Base-by-base conservation (phyloP, 2,329 filamentous ascomycete genomes). In the Diaporthe capsici region DNA sequence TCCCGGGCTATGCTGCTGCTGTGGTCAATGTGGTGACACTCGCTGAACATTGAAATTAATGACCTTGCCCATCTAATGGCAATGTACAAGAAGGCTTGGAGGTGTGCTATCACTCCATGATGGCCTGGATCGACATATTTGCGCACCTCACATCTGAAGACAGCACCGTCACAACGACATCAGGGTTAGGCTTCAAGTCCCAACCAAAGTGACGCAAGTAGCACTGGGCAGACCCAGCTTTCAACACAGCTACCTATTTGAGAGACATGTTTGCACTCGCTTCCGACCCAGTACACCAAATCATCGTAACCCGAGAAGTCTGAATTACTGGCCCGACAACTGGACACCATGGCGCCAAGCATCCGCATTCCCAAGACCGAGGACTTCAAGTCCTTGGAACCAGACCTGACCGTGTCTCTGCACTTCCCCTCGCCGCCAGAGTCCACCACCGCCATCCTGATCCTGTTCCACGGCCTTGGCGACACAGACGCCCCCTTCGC, bases 401-500 rank as follows among this genome's bases (percentile, higher is more conserved):
- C 85, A 53, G 81, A 81, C 60, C 83, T 90, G 71, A 84, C 84
- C 17, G 80, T 88, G 75, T 84, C 86, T 70, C 82, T 89, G 61
- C 85, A 88, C 79, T 88, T 86, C 81, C 88, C 89, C 57, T 82
- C 86, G 39, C 88, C 89, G 31, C 85, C 89, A 51, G 90, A 93
- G 76, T 89, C 90, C 17, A 91, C 93, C 13, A 94, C 92, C 58
- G 93, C 96, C 79, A 88, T 97, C 79, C 91, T 98, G 77, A 85
- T 98, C 81, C 90, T 98, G 71, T 91, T 98, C 75, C 95, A 98
- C 84, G 95, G 95, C 78, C 90, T 98, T 17, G 95, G 95, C 77
- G 95, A 98, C 85, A 91, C 90, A 47, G 90, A 94, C 76, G 81
- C 82, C 4, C 88, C 94, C 49, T 97, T 97, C 83, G 89, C 90